A percentile compares a stretch with the other conserved stretches of the same genome.
Evolutionary conservation across 805 yeast genomes (phyloP).

Genomic region (Suhomyces tanzawaensis): DNA sequence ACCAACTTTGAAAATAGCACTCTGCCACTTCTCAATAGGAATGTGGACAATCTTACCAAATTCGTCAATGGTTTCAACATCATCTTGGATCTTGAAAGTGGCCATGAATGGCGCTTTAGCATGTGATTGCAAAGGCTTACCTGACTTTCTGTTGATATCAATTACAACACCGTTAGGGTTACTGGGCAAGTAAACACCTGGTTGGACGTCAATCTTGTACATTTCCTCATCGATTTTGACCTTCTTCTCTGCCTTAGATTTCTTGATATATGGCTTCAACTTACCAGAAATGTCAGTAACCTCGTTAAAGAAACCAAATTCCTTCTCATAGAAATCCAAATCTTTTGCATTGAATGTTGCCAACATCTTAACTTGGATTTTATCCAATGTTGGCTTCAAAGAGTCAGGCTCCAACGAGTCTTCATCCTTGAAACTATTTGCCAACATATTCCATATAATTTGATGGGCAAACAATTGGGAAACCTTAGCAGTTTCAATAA

Average conservation of each 20-base stretch:
- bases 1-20: conserved; percentile 98
- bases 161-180: conserved; percentile 94
- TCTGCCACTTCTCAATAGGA: conserved; percentile 73
- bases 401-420: conserved; percentile 77
- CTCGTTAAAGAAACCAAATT: conserved; percentile 84
- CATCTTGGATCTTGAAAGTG: conserved; percentile 76
- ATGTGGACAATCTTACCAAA: conserved; percentile 28
- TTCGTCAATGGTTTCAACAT: conserved; percentile 45
- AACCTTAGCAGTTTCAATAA: conserved; percentile 87
- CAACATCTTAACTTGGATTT: conserved; percentile 64
- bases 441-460: conserved; percentile 96
- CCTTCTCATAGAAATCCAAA: conserved; percentile 67
- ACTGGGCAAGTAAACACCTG: conserved; percentile 90
- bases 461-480: conserved; percentile 94
- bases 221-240: conserved; percentile 95
- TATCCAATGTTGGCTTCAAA: conserved; percentile 79
- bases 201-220: conserved; percentile 67
- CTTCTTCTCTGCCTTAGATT: conserved; percentile 94
- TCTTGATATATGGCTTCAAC: conserved; percentile 89
- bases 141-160: conserved; percentile 88
- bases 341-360: conserved; percentile 59
- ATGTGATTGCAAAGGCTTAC: conserved; percentile 93
- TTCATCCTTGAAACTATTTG: conserved; percentile 88
- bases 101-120: conserved; percentile 99
- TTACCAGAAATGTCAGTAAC: conserved; percentile 94